Evolutionary conservation across 495 filamentous ascomycete species (phyloP).

Genomic region (Endocarpon pusillum): DNA sequence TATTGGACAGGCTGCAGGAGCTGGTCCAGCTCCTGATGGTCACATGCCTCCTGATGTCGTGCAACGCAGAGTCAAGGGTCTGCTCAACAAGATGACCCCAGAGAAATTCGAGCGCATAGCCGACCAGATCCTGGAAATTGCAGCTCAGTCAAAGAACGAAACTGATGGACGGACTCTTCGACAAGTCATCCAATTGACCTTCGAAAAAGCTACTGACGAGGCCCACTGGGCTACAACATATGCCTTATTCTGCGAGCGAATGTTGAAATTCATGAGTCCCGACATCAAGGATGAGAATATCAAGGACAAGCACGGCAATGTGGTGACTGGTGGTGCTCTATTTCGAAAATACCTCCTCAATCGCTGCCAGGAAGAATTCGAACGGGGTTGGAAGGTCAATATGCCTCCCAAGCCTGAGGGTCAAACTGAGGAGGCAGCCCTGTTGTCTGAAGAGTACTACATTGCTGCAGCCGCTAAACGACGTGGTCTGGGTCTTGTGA

Average conservation of each 20-base stretch:
- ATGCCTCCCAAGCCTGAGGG: conserved; percentile 70
- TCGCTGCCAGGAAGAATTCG: conserved; percentile 96
- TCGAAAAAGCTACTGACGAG: conserved; percentile 98
- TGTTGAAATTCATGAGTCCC: conserved; percentile 87
- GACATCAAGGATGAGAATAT: conserved; percentile 94
- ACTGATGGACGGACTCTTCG: conserved; percentile 83
- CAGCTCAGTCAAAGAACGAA: conserved; percentile 89
- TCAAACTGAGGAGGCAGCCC: conserved; percentile 48
- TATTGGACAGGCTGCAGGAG: conserved; percentile 29
- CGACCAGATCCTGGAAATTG: conserved; percentile 81
- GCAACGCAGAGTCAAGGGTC: conserved; percentile 96
- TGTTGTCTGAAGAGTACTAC: conserved; percentile 97
- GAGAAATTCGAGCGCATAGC: conserved; percentile 97
- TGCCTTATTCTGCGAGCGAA: conserved; percentile 93
- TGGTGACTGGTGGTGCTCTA: conserved; percentile 78
- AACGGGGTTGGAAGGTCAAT: conserved; percentile 92
- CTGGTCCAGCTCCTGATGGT: conserved; percentile 37
- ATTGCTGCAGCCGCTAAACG: conserved; percentile 88
- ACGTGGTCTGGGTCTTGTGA: conserved; percentile 89
- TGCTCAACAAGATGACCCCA: conserved; percentile 98
- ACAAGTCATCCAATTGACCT: conserved; percentile 95
- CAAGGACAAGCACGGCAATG: conserved; percentile 63
- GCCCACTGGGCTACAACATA: conserved; percentile 99
- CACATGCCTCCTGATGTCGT: conserved; percentile 82
- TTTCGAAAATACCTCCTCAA: conserved; percentile 99